Evolutionary conservation across 768 basidiomycete genomes (phyloP).

Genomic region (Leccinum barrowsii): DNA sequence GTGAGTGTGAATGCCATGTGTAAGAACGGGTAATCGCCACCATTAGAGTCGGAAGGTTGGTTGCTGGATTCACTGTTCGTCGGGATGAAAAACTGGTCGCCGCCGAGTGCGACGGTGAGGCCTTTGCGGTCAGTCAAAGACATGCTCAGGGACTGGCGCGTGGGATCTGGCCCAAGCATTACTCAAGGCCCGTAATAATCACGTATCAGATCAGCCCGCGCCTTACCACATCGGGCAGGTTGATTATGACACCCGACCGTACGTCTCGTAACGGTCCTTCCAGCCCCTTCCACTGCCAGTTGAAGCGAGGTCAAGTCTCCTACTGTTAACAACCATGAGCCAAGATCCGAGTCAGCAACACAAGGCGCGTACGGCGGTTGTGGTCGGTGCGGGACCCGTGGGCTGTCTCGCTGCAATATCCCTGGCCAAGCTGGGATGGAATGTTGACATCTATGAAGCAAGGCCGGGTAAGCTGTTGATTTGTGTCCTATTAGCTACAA

Average conservation of each 20-base stretch:
- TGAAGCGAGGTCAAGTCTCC: neutral
- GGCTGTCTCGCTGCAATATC: constrained; percentile 88
- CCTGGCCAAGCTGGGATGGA: constrained; percentile 84
- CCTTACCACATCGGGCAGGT: constrained; percentile 13
- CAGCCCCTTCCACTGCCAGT: neutral
- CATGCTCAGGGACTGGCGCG: constrained; percentile 11
- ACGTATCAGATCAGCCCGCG: constrained; percentile 15
- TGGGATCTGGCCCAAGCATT: neutral
- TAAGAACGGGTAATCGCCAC: constrained; percentile 29
- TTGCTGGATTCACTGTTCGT: constrained; percentile 50
- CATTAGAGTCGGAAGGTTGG: constrained; percentile 33
- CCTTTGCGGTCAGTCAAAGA: constrained; percentile 12
- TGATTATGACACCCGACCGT: neutral
- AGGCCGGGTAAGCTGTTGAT: constrained; percentile 56
- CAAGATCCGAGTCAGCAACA: neutral
- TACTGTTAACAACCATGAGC: constrained; percentile 12
- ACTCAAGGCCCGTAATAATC: constrained; percentile 2
- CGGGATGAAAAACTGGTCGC: constrained; percentile 55
- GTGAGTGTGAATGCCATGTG: constrained; percentile 9
- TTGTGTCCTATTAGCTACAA: constrained; percentile 10
- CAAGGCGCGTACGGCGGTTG: constrained; percentile 45
- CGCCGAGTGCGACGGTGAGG: constrained; percentile 36
- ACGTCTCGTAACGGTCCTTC: neutral
- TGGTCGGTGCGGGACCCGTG: constrained; percentile 91
- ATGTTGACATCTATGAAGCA: constrained; percentile 74